Evolutionary conservation across 2,329 filamentous ascomycete species (phyloP), one percentile per base, ranked within the genome.

Genomic region (Fusarium sublunatum): DNA sequence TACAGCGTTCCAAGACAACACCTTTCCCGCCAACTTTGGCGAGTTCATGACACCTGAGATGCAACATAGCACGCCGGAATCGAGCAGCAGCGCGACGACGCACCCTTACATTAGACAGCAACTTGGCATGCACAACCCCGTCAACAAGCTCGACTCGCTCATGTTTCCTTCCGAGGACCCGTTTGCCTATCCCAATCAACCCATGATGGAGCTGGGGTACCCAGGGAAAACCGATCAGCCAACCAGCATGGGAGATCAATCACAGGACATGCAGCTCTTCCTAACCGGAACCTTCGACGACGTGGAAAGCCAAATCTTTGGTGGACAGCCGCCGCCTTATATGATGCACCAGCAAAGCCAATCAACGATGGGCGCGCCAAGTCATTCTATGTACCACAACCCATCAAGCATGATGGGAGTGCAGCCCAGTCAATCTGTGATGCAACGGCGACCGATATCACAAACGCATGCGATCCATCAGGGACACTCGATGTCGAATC

Each of bases 151-250:
- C 7, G 89, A 89, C 56, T 86, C 88, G 4, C 86, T 93, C 78
- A 93, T 94, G 89, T 94, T 94, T 70, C 88, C 90, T 2, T 89
- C 90, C 0, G 84, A 86, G 31, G 91, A 94, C 68, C 90, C 91
- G 0, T 90, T 94, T 62, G 89, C 88, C 0, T 95, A 94, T 69
- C 91, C 90, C 0, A 92, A 89, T 69, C 90, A 92, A 64, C 88
- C 90, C 0, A 86, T 90, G 79, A 88, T 89, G 78, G 81, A 86
- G 66, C 79, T 85, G 36, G 81, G 81, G 9, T 79, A 75, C 66
- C 75, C 76, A 25, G 65, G 71, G 26, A 75, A 75, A 59, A 68
- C 73, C n/a, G 72, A 72, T 51, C 62, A 74, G 65, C 65, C 75
- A 29, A 64, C 73, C 60, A 70, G 70, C 46, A 73, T 77, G 70